A percentile compares a stretch with the other conserved stretches of the same genome.
These are phyloP conservation scores for Neonectria neomacrospora DNA, from an alignment of 2,329 filamentous ascomycete species.

Conservation along the genomic window DNA sequence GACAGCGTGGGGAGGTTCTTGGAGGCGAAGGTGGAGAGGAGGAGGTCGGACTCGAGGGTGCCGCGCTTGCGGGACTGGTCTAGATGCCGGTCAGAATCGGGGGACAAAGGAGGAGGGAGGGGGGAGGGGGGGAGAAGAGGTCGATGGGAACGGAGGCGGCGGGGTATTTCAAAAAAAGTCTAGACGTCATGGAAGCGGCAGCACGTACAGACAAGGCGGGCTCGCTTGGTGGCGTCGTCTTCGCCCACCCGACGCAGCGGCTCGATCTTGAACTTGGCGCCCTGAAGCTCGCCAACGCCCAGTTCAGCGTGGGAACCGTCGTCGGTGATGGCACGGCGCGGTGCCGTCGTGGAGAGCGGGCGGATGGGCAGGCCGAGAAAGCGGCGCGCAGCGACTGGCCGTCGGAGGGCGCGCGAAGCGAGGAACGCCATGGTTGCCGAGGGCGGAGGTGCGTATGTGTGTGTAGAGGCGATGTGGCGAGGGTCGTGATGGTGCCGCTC, in stretches of 20 bases:
- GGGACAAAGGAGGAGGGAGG: neutral
- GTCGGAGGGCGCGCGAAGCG: slow-evolving; percentile 38
- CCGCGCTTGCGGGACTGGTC: slow-evolving; percentile 98
- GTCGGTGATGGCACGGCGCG: slow-evolving; percentile 32
- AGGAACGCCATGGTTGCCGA: slow-evolving; percentile 35
- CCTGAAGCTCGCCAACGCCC: slow-evolving; percentile 86
- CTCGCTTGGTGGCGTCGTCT: slow-evolving; percentile 85
- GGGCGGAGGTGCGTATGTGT: neutral
- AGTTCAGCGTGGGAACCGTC: slow-evolving; percentile 63
- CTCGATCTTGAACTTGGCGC: slow-evolving; percentile 87
- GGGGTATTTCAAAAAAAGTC: neutral
- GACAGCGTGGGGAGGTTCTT: slow-evolving; percentile 80
- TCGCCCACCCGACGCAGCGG: slow-evolving; percentile 88
- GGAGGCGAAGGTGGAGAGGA: slow-evolving; percentile 95
- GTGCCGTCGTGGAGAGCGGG: slow-evolving; percentile 37
- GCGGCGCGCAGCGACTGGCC: slow-evolving; percentile 33
- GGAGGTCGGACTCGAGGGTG: slow-evolving; percentile 93
- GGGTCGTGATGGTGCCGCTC: neutral
- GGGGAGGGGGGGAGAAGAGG: too few species aligned
- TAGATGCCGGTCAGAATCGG: slow-evolving; percentile 52
- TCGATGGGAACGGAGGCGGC: neutral
- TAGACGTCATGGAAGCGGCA: slow-evolving; percentile 8
- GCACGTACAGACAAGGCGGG: slow-evolving; percentile 77
- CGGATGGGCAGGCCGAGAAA: slow-evolving; percentile 35
- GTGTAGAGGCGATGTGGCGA: neutral